Conservation (phyloP, 768 basidiomycete species). For the Boletales sp. region DNA sequence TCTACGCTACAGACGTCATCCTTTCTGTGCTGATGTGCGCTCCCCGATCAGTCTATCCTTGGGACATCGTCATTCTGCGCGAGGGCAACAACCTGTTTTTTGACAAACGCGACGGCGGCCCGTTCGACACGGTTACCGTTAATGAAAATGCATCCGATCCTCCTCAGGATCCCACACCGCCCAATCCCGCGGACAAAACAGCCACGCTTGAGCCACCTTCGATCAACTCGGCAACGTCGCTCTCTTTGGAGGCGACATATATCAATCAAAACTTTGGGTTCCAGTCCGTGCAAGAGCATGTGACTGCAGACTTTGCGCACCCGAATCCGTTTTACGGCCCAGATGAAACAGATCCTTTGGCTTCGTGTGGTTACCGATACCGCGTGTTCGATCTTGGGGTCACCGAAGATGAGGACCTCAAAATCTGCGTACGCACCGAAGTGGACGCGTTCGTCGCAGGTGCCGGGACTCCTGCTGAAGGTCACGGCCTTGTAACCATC, state of each 20-base stretch:
- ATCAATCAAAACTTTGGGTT: constrained; percentile 99
- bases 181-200: constrained; percentile 67
- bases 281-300: constrained; percentile 82
- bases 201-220: constrained; percentile 66
- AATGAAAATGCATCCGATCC: constrained; percentile 98
- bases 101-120: constrained; percentile 96
- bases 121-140: constrained; percentile 95
- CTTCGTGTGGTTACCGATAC: constrained; percentile 95
- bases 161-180: constrained; percentile 75
- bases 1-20: constrained; percentile 95
- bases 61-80: constrained; percentile 95
- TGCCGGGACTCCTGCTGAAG: constrained; percentile 58
- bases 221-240: constrained; percentile 89
- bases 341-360: constrained; percentile 92
- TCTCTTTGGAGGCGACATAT: constrained; percentile 96
- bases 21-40: constrained; percentile 96
- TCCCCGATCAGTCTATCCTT: constrained; percentile 92
- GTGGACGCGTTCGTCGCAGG: constrained; percentile 83
- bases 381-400: constrained; percentile 91
- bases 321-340: constrained; percentile 95
- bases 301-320: constrained; percentile 70
- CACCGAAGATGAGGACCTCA: constrained; percentile 86
- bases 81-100: constrained; percentile 93
- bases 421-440: constrained; percentile 91
- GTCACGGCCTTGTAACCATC: constrained; percentile 82